Evolutionary conservation across 192 early-diverging fungal species (phyloP).

Genomic region (Oehlia diaphana): DNA sequence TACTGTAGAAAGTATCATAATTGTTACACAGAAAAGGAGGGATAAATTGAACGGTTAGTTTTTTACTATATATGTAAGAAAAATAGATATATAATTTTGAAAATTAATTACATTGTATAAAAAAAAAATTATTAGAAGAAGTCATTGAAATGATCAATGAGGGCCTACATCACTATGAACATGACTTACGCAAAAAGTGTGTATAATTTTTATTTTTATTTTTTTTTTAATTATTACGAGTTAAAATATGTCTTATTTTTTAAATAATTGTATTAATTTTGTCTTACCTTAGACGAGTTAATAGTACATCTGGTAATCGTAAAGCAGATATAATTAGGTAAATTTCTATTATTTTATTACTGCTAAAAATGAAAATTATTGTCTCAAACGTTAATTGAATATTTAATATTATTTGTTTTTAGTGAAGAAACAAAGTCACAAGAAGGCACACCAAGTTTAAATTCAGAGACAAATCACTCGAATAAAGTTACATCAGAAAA

Average conservation of each 20-base stretch:
- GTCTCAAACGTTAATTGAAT: background rate
- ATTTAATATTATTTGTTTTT: background rate
- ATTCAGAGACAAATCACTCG: background rate
- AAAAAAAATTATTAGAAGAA: slow-evolving; percentile 45
- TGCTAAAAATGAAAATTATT: background rate
- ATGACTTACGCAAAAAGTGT: slow-evolving; percentile 53
- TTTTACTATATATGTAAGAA: background rate
- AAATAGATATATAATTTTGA: background rate
- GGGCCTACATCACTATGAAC: slow-evolving; percentile 90
- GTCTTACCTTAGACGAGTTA: background rate
- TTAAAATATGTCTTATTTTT: background rate
- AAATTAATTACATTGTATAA: background rate
- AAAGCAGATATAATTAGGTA: slow-evolving; percentile 15
- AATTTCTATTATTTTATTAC: background rate
- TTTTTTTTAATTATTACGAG: background rate
- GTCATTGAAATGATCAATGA: slow-evolving; percentile 94
- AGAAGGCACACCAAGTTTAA: background rate
- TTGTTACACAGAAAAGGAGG: slow-evolving; percentile 90
- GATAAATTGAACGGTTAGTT: slow-evolving; percentile 56
- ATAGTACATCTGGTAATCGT: background rate
- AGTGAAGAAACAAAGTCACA: slow-evolving; percentile 4
- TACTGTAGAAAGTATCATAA: slow-evolving; percentile 80
- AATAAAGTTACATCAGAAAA: background rate
- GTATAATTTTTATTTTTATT: background rate
- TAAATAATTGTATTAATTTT: background rate